phyloP scores from a whole-genome alignment of 169 alveolate species.

The Cryptosporidium viatorum region DNA sequence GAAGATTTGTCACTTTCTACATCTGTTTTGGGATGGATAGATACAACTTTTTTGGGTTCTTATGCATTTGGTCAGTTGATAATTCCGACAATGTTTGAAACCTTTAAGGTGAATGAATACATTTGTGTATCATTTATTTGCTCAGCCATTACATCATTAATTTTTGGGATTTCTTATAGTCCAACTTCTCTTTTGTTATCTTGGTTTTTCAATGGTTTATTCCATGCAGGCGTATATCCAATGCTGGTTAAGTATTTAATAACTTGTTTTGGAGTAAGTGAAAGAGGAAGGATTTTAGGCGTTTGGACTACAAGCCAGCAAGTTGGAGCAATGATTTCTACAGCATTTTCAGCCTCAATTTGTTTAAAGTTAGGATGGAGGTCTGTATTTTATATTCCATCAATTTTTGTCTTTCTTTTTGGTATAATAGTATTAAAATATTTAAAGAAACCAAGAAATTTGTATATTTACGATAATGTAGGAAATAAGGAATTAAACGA shows the following conservation, averaged over 20 bases:
- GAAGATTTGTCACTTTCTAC: slow-evolving; percentile 62
- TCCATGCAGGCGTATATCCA: slow-evolving; percentile 80
- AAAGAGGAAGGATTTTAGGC: slow-evolving; percentile 78
- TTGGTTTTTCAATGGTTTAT: slow-evolving; percentile 79
- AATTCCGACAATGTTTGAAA: slow-evolving; percentile 75
- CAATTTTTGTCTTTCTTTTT: slow-evolving; percentile 61
- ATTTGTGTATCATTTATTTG: slow-evolving; percentile 50
- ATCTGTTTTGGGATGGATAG: slow-evolving; percentile 77
- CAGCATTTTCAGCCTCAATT: slow-evolving; percentile 79
- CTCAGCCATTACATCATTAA: slow-evolving; percentile 70
- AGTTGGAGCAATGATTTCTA: slow-evolving; percentile 78
- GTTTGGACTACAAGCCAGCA: slow-evolving; percentile 82
- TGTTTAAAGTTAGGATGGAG: slow-evolving; percentile 80
- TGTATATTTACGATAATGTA: slow-evolving; percentile 14
- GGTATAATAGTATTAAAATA: slow-evolving; percentile 65
- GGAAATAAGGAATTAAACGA: not conserved
- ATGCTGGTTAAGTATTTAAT: slow-evolving; percentile 75
- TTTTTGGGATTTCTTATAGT: slow-evolving; percentile 61
- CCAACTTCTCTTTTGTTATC: slow-evolving; percentile 2
- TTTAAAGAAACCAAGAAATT: slow-evolving; percentile 22
- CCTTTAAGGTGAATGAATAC: not conserved
- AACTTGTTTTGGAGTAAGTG: slow-evolving; percentile 45
- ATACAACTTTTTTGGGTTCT: slow-evolving; percentile 79
- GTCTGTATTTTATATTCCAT: slow-evolving; percentile 76
- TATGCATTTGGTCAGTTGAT: slow-evolving; percentile 80